Evolutionary conservation across 2,329 filamentous ascomycete species (phyloP).

Genomic region (Cladosporium sp.): DNA sequence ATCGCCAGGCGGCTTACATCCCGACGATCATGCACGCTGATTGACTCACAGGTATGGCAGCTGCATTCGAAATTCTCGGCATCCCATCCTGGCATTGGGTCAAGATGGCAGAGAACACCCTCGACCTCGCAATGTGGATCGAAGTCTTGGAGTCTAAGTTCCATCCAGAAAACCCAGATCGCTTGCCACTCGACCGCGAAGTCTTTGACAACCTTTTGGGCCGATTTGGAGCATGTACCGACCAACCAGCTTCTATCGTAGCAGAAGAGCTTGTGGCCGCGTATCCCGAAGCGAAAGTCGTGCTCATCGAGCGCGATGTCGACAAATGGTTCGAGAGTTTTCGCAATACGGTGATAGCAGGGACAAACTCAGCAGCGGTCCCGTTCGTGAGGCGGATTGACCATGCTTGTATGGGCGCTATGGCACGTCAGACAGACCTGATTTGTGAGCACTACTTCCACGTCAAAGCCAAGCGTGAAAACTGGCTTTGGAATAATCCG

Average conservation of each 20-base stretch:
- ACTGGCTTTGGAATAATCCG: conserved; percentile 10
- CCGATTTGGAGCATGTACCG: conserved; percentile 16
- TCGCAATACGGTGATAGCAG: not conserved
- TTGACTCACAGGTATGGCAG: not conserved
- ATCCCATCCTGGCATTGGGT: conserved; percentile 20
- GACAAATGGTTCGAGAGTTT: conserved; percentile 30
- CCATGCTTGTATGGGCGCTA: not conserved
- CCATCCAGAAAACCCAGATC: conserved; percentile 4
- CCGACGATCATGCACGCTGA: not conserved
- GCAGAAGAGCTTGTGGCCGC: conserved; percentile 23
- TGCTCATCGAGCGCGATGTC: conserved; percentile 58
- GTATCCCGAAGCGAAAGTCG: conserved; percentile 29
- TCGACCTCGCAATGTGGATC: conserved; percentile 20
- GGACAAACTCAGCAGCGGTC: not conserved
- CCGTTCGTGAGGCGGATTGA: not conserved
- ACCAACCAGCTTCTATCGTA: conserved; percentile 23
- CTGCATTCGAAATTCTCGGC: conserved; percentile 16
- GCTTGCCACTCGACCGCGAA: conserved; percentile 11
- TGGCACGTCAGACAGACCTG: conserved; percentile 2
- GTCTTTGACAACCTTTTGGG: conserved; percentile 24
- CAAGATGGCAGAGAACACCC: conserved; percentile 22
- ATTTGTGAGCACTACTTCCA: conserved; percentile 11
- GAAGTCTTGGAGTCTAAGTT: conserved; percentile 23
- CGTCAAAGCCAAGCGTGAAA: conserved; percentile 1
- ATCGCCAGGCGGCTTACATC: not conserved